phyloP scores from a whole-genome alignment of 306 rosid genomes.

The Rosa lucieae region DNA sequence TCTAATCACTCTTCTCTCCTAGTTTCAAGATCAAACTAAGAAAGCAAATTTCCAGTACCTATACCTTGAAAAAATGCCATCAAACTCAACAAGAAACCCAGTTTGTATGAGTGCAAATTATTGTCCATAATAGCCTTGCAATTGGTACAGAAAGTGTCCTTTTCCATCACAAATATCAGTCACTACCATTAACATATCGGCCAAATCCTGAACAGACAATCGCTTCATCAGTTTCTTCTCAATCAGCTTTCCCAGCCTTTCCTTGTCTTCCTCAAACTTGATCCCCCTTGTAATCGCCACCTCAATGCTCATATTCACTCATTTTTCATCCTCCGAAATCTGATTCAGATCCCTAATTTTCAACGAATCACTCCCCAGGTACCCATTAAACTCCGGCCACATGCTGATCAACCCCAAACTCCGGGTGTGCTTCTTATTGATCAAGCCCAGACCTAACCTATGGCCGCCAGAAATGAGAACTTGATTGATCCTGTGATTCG shows the following conservation, averaged over 20 bases:
- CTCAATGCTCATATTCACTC: constrained; percentile 51
- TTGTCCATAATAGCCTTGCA: constrained; percentile 73
- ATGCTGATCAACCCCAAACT: constrained; percentile 44
- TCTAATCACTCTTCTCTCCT: not conserved
- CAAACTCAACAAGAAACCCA: constrained; percentile 70
- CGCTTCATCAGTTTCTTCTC: constrained; percentile 67
- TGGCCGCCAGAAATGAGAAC: too few relatives aligned
- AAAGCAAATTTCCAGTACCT: not conserved
- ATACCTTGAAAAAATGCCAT: constrained; percentile 15
- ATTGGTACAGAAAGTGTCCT: constrained; percentile 47
- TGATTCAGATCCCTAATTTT: constrained; percentile 54
- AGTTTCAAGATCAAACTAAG: not conserved
- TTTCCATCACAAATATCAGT: constrained; percentile 74
- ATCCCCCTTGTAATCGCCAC: constrained; percentile 33
- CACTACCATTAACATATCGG: constrained; percentile 76
- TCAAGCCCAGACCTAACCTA: constrained; percentile 35
- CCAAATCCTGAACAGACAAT: constrained; percentile 79
- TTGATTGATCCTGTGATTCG: too few relatives aligned
- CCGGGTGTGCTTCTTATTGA: constrained; percentile 37
- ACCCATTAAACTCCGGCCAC: constrained; percentile 58
- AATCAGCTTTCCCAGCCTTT: constrained; percentile 43
- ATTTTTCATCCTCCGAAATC: constrained; percentile 51
- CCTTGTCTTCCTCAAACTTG: constrained; percentile 38
- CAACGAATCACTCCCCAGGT: constrained; percentile 48
- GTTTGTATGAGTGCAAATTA: constrained; percentile 81